These are phyloP conservation scores for Mrakia gelida DNA, from an alignment of 768 basidiomycete species.

Conservation along the genomic window DNA sequence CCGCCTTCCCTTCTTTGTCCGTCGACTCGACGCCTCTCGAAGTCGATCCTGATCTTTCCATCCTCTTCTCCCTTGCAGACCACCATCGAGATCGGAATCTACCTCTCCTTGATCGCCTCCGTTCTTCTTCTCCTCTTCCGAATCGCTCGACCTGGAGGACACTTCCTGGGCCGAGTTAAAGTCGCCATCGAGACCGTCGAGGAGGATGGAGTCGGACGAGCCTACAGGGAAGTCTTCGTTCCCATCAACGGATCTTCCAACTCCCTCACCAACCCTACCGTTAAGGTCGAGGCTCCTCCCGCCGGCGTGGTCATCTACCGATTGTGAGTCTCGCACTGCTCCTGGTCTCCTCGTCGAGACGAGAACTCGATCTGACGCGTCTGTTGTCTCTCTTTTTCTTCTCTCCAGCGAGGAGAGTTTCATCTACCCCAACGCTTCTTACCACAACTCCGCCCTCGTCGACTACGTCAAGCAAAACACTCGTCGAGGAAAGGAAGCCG, in stretches of 20 bases:
- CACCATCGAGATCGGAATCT: slow-evolving; percentile 62
- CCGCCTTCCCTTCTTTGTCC: background rate
- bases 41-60: background rate
- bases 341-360: too few species aligned
- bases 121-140: slow-evolving; percentile 75
- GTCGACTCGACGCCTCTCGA: too few species aligned
- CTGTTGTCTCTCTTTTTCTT: too few species aligned
- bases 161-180: slow-evolving; percentile 82
- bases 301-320: slow-evolving; percentile 89
- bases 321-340: background rate
- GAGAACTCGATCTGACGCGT: too few species aligned
- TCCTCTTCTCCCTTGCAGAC: slow-evolving; percentile 55
- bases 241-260: slow-evolving; percentile 54
- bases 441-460: slow-evolving; percentile 65
- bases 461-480: slow-evolving; percentile 75
- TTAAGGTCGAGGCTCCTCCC: slow-evolving; percentile 70
- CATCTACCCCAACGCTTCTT: slow-evolving; percentile 51
- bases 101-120: slow-evolving; percentile 69
- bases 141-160: slow-evolving; percentile 77
- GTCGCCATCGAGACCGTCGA: slow-evolving; percentile 42
- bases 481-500: slow-evolving; percentile 69
- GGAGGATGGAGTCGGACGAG: slow-evolving; percentile 4
- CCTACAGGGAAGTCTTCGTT: slow-evolving; percentile 57
- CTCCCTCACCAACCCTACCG: slow-evolving; percentile 56
- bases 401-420: slow-evolving; percentile 62